Evolutionary conservation across 1,284 basidiomycete genomes (phyloP).

Genomic region (Flammula alnicola): DNA sequence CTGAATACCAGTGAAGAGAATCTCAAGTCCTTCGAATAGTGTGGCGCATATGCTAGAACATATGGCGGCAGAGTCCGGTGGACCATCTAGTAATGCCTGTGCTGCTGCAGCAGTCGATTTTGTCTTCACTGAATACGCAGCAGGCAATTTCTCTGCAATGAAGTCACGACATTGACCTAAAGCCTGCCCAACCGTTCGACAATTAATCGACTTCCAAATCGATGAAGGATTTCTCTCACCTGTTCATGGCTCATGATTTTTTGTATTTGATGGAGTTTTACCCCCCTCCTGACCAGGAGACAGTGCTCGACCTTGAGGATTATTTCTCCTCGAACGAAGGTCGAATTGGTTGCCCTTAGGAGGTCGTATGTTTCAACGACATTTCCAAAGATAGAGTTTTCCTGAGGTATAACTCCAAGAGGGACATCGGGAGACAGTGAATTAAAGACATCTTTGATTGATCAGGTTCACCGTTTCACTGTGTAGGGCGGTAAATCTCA

Average conservation of each 20-base stretch:
- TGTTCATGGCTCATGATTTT: conserved; percentile 77
- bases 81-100: conserved; percentile 48
- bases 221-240: conserved; percentile 39
- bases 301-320: conserved; percentile 69
- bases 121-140: conserved; percentile 53
- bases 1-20: conserved; percentile 66
- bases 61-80: conserved; percentile 65
- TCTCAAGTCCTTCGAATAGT: conserved; percentile 59
- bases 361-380: conserved; percentile 76
- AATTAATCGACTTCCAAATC: background rate
- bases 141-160: conserved; percentile 55
- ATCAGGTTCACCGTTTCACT: conserved; percentile 4
- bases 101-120: conserved; percentile 76
- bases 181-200: conserved; percentile 51
- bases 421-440: conserved; percentile 40
- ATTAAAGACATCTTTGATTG: conserved; percentile 57
- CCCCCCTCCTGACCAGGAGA: conserved; percentile 62
- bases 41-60: conserved; percentile 67
- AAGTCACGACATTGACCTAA: conserved; percentile 76
- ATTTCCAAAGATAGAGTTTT: conserved; percentile 76
- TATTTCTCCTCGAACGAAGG: conserved; percentile 63
- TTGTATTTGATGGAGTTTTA: conserved; percentile 53
- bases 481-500: conserved; percentile 21
- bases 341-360: conserved; percentile 49
- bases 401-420: conserved; percentile 71